Percentiles rank a stretch among this genome's conserved stretches.
These are phyloP conservation scores for Melastoma malabathricum DNA, from an alignment of 345 rosid species.

Conservation along the genomic window DNA sequence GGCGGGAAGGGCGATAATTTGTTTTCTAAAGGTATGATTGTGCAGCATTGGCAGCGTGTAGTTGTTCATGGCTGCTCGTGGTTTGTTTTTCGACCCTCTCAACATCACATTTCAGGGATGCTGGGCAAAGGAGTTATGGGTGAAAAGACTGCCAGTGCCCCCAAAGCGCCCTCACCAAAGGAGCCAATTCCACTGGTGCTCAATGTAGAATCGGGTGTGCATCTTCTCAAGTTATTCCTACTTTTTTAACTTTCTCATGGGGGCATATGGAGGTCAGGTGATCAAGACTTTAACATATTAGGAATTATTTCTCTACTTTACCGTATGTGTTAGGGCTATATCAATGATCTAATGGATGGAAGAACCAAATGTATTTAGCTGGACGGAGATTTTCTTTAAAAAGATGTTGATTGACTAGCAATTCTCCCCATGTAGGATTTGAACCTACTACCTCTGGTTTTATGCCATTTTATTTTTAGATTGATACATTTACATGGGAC, in stretches of 20 bases:
- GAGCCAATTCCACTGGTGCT: conserved; percentile 48
- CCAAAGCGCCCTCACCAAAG: conserved; percentile 25
- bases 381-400: too few relatives aligned
- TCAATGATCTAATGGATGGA: too few relatives aligned
- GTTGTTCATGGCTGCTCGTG: neutral
- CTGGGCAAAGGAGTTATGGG: conserved; percentile 44
- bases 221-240: neutral
- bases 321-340: too few relatives aligned
- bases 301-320: neutral
- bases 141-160: conserved; percentile 23
- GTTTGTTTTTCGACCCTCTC: conserved; percentile 7
- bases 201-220: conserved; percentile 45
- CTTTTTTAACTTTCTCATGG: neutral
- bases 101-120: conserved; percentile 16
- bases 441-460: too few relatives aligned
- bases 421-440: too few relatives aligned
- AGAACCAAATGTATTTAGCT: too few relatives aligned
- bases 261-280: neutral
- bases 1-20: conserved; percentile 17
- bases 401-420: too few relatives aligned
- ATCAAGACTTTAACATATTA: neutral
- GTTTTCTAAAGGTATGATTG: conserved; percentile 21
- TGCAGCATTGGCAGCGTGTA: neutral
- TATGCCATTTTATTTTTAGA: too few relatives aligned
- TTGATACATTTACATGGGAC: neutral